phyloP scores from a whole-genome alignment of 139 green algal genomes.

The Tetradesmus lagerheimii region DNA sequence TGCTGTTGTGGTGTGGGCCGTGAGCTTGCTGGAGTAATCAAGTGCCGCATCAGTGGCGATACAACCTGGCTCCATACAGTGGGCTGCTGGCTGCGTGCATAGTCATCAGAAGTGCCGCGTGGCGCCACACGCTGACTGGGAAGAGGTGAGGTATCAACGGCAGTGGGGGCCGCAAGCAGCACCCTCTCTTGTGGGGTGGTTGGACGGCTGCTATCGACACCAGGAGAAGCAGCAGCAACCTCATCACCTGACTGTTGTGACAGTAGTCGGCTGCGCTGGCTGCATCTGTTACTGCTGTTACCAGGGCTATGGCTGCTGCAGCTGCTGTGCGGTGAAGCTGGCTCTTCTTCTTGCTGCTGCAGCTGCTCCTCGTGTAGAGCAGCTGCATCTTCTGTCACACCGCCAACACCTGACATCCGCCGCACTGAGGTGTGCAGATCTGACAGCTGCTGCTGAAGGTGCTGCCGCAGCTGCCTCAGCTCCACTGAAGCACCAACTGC shows the following conservation, averaged over 20 bases:
- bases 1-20: background rate
- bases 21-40: background rate
- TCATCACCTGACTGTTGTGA: background rate
- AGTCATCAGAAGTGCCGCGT: background rate
- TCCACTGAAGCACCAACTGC: background rate
- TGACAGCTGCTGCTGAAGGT: background rate
- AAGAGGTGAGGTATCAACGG: background rate
- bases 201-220: background rate
- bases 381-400: background rate
- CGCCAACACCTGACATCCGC: background rate
- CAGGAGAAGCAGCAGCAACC: no score
- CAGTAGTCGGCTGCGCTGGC: no score
- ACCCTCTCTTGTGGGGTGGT: background rate
- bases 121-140: background rate
- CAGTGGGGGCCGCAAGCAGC: background rate
- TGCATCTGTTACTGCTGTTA: background rate
- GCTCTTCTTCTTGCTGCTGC: background rate
- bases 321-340: background rate
- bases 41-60: background rate
- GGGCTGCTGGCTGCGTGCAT: background rate
- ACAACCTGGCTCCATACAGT: background rate
- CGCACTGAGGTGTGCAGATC: background rate
- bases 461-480: background rate
- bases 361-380: background rate
- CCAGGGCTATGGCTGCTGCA: background rate